Base-by-base conservation (phyloP, 495 filamentous ascomycete species). In the Penicillium verhagenii region DNA sequence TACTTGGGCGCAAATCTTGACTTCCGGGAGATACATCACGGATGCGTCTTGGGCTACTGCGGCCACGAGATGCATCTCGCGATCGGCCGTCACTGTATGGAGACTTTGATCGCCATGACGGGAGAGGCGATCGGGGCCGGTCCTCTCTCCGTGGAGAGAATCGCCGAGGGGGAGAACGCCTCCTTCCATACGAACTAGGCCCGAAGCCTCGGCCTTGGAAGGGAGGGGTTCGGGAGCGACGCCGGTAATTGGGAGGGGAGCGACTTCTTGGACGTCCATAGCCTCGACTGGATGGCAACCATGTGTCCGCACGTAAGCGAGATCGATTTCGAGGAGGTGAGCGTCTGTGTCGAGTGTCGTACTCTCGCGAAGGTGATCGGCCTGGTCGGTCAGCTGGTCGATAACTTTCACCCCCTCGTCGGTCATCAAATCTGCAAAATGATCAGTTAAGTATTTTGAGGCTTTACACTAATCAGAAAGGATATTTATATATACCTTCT, bases 351-450 rank as follows among this genome's bases (percentile, higher is more conserved):
- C 76, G 73, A 35, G 55, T 57, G 46, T 67, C 64, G 40, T 74
- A 75, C 9, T 64, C 68, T 46, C 76, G 72, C 54, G 71, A 63
- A 21, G 70, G 66, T 19, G 71, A 72, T 24, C 71, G 67, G 48
- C 60, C 64, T 23, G 59, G 43, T 57, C 74, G 67, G 44, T 73
- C 71, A 16, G 67, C 68, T 31, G 79, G 78, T 11, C 79, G 76
- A 68, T 82, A 82, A 50, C 77, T 79, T 59, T 82, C 79, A 21
- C 77, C 76, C n/a, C 77, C 74, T 52, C 75, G 65, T n/a, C 74
- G 72, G n/a, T 79, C 74, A 58, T 81, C 74, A 65, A 79, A 81
- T 61, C 79, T 81, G 54, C n/a, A 42, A 13, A 16, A 13, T 16
- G 23, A 40, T 58, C 6, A 65, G 38, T 48, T 38, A 25, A 25